Base-by-base conservation (phyloP, 176 grass and related monocot genomes). In the Carex cristatella region DNA sequence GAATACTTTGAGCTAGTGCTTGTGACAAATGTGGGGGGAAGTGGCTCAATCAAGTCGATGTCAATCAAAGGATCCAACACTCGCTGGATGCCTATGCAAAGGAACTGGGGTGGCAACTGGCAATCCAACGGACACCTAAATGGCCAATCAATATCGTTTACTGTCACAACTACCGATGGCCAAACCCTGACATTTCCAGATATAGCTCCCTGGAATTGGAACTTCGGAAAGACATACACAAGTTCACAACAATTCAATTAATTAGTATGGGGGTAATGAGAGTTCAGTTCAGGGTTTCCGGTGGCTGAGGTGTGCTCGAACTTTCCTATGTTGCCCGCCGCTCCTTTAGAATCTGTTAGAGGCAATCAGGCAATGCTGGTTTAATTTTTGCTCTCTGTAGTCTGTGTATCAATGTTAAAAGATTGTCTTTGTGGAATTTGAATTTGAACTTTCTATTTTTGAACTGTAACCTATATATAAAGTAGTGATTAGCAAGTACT, bases 241-340 rank as follows among this genome's bases (percentile, higher is more conserved):
- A 92, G 85, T 27, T 79, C 80, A 33, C 54, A 83, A 6, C 90
- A 92, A 79, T 92, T 92, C 84, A 68, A 89, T 3, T 84, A 69
- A 89, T 3, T 84, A 83, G 63, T 46, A 9, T 66, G 27, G n/a
- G 23, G 62, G 18, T 51, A 15, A 18, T 32, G 14, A 60, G 19
- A 42, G 30, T 56, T 81, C 56, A 44, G 48, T 51, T 51, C 48
- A 51, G 48, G 79, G 79, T 18, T 65, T 81, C 64, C 32, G 58
- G 79, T 31, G 56, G 78, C 78, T 1, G 31, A 81, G 78, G 78
- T 81, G 78, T 40, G 57, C 35, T 81, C 58, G 2, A 57, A 81
- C 14, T 37, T 81, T 40, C 78, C 35, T 23, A 28, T 44, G 58
- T 64, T 81, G 30, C 57, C 79, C 15, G 79, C 60, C 3, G 79